These are phyloP conservation scores for Wickerhamomyces bisporus DNA, from an alignment of 805 yeast species.

Conservation along the genomic window DNA sequence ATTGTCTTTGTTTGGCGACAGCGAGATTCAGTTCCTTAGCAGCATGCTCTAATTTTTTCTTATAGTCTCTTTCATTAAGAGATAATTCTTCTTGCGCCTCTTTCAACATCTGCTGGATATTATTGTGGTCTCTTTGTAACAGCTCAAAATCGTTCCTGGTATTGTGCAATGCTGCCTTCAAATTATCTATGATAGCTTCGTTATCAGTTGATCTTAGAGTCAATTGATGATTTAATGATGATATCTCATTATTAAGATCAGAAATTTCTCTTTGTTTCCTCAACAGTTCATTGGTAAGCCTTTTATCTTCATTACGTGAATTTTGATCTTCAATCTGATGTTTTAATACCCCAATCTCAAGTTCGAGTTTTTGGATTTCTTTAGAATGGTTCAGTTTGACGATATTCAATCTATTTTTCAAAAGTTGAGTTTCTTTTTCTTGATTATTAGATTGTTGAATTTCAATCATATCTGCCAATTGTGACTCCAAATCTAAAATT, in stretches of 20 bases:
- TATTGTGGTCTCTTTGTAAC: constrained; percentile 21
- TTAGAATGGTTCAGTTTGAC: constrained; percentile 19
- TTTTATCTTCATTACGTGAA: constrained; percentile 4
- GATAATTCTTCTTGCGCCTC: constrained; percentile 16
- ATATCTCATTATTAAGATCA: constrained; percentile 15
- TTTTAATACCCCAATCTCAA: constrained; percentile 13
- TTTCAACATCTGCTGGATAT: constrained; percentile 19
- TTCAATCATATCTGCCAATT: constrained; percentile 10
- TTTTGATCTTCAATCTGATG: constrained; percentile 2
- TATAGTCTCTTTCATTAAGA: constrained; percentile 30
- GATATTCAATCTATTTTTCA: constrained; percentile 18
- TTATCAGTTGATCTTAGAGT: constrained; percentile 8
- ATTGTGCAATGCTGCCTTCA: constrained; percentile 9
- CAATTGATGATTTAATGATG: constrained; percentile 9
- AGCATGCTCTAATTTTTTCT: constrained; percentile 27
- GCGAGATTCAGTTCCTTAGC: constrained; percentile 35
- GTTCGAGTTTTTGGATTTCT: constrained; percentile 15
- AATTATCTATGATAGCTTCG: constrained; percentile 10
- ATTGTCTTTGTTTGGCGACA: constrained; percentile 37
- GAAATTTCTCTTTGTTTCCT: constrained; percentile 11
- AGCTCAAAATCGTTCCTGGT: constrained; percentile 14
- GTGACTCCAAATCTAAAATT: constrained; percentile 13
- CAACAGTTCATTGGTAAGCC: constrained; percentile 9
- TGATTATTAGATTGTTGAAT: constrained; percentile 1
- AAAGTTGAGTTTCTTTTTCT: constrained; percentile 16